Evolutionary conservation across 768 basidiomycete genomes (phyloP), one percentile per base, ranked within the genome.

Genomic region (Kwoniella shandongensis): DNA sequence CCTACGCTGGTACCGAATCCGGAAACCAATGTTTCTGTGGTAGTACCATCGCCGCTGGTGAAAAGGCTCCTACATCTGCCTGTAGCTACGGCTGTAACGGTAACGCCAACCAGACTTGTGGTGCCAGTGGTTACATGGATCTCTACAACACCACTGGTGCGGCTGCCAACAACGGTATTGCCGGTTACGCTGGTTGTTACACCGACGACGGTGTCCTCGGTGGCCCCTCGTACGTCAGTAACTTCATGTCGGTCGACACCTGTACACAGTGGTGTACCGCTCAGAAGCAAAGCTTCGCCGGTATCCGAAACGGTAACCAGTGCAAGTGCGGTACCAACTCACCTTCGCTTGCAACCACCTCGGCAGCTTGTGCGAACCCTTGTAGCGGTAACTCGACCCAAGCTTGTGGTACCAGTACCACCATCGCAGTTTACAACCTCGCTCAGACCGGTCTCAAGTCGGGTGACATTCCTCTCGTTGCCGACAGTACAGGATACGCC

Each of bases 171-270:
- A 46, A 48, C 40, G 42, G 54, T 38, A 32, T 61, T 22, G 22
- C 38, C 25, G 64, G 61, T 12, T 66, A 66, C 51, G 17, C 58
- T 4, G 67, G 67, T 25, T 69, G 67, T 51, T 69, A 47, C 61
- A 53, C 51, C 55, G 67, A 69, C 42, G 40, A 47, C 55, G 17
- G 22, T 25, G 49, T 45, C 12, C 30, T 68, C n/a, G 52, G 50
- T 36, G 46, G 45, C n/a, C 23, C 32, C 32, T 44, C 46, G 8
- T 68, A 56, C 51, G 29, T 29, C 23, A 38, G 36, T 36, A 52
- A 46, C 4, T 56, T 36, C 48, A 62, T 68, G 63, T 47, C 60
- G 20, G 39, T 52, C 38, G 56, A 68, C 29, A 45, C 36, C 27
- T 68, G 66, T 50, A 59, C 40, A 27, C 42, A 47, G 15, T 49